Percentiles rank a stretch among this genome's conserved stretches.
phyloP scores from a whole-genome alignment of 2,329 filamentous ascomycete genomes.

The Hypoxylon sp. region DNA sequence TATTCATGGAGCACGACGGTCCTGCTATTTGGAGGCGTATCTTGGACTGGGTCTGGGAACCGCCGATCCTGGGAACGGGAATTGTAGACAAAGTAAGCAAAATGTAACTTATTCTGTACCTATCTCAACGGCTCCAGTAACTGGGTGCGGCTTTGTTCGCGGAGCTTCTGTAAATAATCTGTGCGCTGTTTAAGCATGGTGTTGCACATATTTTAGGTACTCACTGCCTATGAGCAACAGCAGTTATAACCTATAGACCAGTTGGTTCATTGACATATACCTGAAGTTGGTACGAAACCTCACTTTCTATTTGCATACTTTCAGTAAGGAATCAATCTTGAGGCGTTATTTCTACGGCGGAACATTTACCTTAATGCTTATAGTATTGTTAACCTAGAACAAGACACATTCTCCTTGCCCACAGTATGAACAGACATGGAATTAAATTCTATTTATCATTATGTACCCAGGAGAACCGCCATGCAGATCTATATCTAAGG shows the following conservation, averaged over 20 bases:
- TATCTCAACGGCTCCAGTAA: neutral
- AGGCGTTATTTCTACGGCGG: no score
- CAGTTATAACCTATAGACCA: no score
- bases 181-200: no score
- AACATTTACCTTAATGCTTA: no score
- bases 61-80: slow-evolving; percentile 24
- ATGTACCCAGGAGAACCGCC: slow-evolving; percentile 25
- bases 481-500: slow-evolving; percentile 39
- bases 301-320: no score
- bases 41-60: slow-evolving; percentile 43
- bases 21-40: slow-evolving; percentile 57
- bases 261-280: no score
- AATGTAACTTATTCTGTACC: slow-evolving; percentile 12
- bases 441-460: slow-evolving; percentile 23
- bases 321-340: no score
- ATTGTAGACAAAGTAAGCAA: slow-evolving; percentile 30
- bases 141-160: neutral
- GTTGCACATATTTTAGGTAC: no score
- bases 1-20: slow-evolving; percentile 56
- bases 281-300: no score
- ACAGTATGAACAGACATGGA: neutral
- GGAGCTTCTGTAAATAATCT: no score
- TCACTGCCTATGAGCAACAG: no score
- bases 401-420: neutral
- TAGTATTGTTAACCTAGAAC: neutral